A percentile compares a stretch with the other conserved stretches of the same genome.
Conservation (phyloP, 2,329 filamentous ascomycete species). For the Colletotrichum sidae region DNA sequence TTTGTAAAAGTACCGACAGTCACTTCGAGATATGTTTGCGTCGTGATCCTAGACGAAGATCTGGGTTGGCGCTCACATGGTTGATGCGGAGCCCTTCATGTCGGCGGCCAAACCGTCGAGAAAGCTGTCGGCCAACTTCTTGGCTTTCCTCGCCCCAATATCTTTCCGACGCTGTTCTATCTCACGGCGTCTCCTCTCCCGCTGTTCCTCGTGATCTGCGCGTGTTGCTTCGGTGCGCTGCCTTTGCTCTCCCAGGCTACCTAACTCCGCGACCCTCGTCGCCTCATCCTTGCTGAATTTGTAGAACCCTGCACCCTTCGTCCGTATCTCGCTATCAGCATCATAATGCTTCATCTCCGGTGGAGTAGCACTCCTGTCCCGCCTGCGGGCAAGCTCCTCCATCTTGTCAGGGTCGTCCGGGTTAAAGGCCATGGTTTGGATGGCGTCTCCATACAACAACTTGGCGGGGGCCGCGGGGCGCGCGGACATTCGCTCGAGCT, state of each 20-base stretch:
- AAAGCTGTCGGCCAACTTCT: conserved; percentile 79
- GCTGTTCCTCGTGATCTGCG: conserved; percentile 65
- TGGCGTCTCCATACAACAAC: conserved; percentile 85
- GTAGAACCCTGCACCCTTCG: conserved; percentile 92
- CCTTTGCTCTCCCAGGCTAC: conserved; percentile 74
- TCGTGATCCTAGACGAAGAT: too few relatives aligned
- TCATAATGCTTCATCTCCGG: conserved; percentile 88
- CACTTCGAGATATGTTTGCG: too few relatives aligned
- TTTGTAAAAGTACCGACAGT: too few relatives aligned
- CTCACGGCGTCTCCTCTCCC: conserved; percentile 68
- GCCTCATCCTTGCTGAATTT: conserved; percentile 84
- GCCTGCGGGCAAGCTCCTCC: conserved; percentile 80
- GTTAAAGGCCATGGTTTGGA: conserved; percentile 87
- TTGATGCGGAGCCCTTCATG: conserved; percentile 1
- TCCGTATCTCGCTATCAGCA: conserved; percentile 83
- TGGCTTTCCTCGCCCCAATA: conserved; percentile 71
- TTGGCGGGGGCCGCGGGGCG: conserved; percentile 74
- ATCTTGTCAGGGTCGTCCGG: conserved; percentile 79
- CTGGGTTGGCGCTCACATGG: neutral
- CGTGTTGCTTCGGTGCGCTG: conserved; percentile 75
- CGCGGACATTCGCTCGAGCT: conserved; percentile 77
- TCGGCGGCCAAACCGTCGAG: conserved; percentile 65
- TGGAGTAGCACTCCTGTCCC: conserved; percentile 84
- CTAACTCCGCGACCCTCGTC: conserved; percentile 77
- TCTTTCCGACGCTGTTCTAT: conserved; percentile 73